Evolutionary conservation across 305 asterid genomes (phyloP), one percentile per base, ranked within the genome.

Genomic region (Fraxinus platypoda): DNA sequence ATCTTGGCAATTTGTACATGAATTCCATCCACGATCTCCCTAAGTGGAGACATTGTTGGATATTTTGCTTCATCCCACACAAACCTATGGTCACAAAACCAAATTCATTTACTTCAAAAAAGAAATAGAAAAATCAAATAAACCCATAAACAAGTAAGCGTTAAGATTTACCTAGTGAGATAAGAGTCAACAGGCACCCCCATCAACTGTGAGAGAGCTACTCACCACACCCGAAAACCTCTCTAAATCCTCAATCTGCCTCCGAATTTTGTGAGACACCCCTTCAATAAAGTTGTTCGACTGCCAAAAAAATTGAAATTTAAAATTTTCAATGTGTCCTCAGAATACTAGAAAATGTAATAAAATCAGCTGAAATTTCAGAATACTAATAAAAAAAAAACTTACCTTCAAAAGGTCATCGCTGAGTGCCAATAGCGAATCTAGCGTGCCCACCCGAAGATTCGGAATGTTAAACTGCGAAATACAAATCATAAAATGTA

Each of bases 61-160:
- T 92, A 92, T 81, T 92, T 96, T 2, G 98, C 98, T 86, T 96
- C 99, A 46, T 96, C 99, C 99, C 99, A 96, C 66, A 87, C 93
- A 77, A 96, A 96, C 87, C 99, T 96, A 84, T 80, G 83, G 82
- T 79, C 82, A 78, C 17, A 68, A 72, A 71, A 25, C 11, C 33
- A 80, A 75, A 77, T 80, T 43, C 76, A 81, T 74, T 78, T 59
- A 74, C n/a, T 79, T 25, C 26, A 49, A 76, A 34, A 34, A 46
- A 17, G 28, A 13, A 26, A 64, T 33, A 25, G 11, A 6, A 74
- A 34, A 80, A 77, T n/a, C 66, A 12, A 77, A 34, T 46, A 75
- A 78, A 57, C 33, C 75, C 25, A 41, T 30, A 49, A 77, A 25
- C 17, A 37, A 11, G 66, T 43, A 78, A 76, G 33, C 46, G 26